These are phyloP conservation scores for Paecilomyces dactylethromorphus DNA, from an alignment of 2,329 filamentous ascomycete species.

Conservation along the genomic window DNA sequence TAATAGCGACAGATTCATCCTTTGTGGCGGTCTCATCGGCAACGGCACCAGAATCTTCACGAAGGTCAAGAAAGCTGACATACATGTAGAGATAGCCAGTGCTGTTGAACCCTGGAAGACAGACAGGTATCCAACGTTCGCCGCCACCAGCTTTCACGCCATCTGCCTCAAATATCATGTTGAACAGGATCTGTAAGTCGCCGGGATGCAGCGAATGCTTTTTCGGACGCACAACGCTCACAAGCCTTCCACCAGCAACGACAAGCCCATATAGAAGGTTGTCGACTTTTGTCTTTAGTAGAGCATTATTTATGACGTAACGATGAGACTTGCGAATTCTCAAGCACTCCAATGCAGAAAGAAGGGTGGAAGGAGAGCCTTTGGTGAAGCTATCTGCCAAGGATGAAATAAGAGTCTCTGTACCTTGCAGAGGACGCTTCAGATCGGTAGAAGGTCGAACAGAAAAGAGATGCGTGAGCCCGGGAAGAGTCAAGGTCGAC, in stretches of 20 bases:
- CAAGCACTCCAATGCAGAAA: conserved; percentile 90
- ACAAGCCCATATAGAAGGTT: conserved; percentile 87
- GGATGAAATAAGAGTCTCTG: conserved; percentile 82
- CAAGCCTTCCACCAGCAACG: conserved; percentile 84
- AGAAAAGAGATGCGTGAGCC: conserved; percentile 77
- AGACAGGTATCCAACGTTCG: conserved; percentile 96
- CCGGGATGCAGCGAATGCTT: conserved; percentile 93
- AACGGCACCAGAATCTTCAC: conserved; percentile 40
- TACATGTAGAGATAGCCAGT: conserved; percentile 98
- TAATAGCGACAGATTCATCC: conserved; percentile 75
- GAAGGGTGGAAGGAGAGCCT: conserved; percentile 79
- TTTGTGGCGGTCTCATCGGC: conserved; percentile 34
- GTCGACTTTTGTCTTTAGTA: conserved; percentile 70
- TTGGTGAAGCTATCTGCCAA: conserved; percentile 90
- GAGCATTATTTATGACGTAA: conserved; percentile 75
- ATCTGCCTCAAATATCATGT: conserved; percentile 96
- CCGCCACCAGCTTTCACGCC: conserved; percentile 87
- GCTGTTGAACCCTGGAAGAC: conserved; percentile 94
- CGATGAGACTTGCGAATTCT: conserved; percentile 83
- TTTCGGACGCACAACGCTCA: conserved; percentile 89
- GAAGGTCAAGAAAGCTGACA: conserved; percentile 80
- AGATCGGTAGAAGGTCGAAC: conserved; percentile 91
- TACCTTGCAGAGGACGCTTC: conserved; percentile 81
- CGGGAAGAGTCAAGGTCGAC: conserved; percentile 86
- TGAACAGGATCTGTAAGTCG: conserved; percentile 94